A percentile compares a stretch with the other conserved stretches of the same genome.
Evolutionary conservation across 768 basidiomycete species (phyloP).

Genomic region (Phanerochaete sordida): DNA sequence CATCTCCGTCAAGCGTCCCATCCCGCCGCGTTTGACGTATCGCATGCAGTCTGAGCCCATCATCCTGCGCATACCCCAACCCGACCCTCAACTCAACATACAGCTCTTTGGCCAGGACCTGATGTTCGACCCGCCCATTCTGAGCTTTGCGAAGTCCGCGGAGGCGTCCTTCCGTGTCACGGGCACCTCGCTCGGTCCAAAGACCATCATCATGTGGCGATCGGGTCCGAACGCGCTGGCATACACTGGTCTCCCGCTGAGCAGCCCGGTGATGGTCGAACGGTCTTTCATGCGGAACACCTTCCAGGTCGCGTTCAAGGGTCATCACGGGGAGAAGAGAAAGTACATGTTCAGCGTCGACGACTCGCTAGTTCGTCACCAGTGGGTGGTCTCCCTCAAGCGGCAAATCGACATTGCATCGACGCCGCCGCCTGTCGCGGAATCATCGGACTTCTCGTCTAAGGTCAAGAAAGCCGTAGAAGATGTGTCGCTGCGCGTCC

Average conservation of each 20-base stretch:
- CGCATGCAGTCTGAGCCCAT: constrained; percentile 87
- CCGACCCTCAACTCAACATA: constrained; percentile 80
- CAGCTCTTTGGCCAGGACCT: constrained; percentile 86
- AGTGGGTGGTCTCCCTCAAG: constrained; percentile 68
- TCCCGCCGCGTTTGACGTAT: constrained; percentile 81
- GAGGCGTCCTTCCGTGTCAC: constrained; percentile 90
- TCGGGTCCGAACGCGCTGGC: constrained; percentile 79
- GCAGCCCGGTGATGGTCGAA: constrained; percentile 75
- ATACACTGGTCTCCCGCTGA: constrained; percentile 80
- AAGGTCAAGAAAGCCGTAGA: constrained; percentile 65
- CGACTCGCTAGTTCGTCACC: constrained; percentile 69
- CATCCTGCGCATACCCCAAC: constrained; percentile 78
- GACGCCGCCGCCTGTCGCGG: constrained; percentile 28
- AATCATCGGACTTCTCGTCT: constrained; percentile 35
- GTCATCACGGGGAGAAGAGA: constrained; percentile 63
- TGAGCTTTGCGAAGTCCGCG: constrained; percentile 73
- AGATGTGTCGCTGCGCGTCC: constrained; percentile 72
- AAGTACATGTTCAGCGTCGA: constrained; percentile 95
- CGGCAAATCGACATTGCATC: constrained; percentile 56
- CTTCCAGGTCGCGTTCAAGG: constrained; percentile 85
- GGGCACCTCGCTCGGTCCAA: constrained; percentile 79
- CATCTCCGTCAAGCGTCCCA: constrained; percentile 67
- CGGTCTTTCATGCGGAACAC: constrained; percentile 96
- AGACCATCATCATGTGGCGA: constrained; percentile 80
- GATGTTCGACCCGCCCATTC: constrained; percentile 79